Percentiles rank a stretch among this genome's conserved stretches.
phyloP scores from a whole-genome alignment of 176 grass and related monocot species.

The Oryza longistaminata region DNA sequence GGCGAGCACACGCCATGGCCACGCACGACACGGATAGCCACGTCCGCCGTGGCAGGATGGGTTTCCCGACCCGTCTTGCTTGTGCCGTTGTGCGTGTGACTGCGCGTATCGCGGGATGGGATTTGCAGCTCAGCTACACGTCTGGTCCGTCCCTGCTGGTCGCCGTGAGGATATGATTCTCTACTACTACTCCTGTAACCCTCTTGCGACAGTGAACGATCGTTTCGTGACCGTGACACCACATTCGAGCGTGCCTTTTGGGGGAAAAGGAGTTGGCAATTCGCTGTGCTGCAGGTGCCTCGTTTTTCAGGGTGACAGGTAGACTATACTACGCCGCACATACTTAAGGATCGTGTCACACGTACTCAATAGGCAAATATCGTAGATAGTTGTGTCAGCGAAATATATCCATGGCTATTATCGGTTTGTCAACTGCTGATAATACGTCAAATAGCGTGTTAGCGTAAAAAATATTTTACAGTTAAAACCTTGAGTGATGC shows the following conservation, averaged over 20 bases:
- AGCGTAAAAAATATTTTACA: no score
- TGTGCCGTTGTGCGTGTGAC: neutral
- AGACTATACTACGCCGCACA: no score
- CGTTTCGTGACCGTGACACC: neutral
- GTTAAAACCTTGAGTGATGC: no score
- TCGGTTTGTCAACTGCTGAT: no score
- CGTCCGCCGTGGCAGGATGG: slow-evolving; percentile 31
- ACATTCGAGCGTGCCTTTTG: neutral
- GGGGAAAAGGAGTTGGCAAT: neutral
- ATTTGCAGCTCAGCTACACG: slow-evolving; percentile 30
- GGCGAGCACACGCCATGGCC: neutral
- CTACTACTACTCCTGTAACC: neutral
- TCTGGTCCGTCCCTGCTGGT: neutral
- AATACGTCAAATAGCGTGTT: no score
- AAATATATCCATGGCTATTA: no score
- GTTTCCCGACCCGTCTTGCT: neutral
- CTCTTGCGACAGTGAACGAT: neutral
- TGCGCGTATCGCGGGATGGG: neutral
- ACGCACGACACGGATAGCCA: slow-evolving; percentile 24
- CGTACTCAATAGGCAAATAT: no score
- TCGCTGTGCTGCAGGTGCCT: neutral
- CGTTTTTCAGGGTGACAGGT: no score
- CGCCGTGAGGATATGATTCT: neutral
- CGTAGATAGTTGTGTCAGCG: no score
- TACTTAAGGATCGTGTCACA: no score